These are phyloP conservation scores for Penicillium freii DNA, from an alignment of 2,329 filamentous ascomycete genomes.

Conservation along the genomic window DNA sequence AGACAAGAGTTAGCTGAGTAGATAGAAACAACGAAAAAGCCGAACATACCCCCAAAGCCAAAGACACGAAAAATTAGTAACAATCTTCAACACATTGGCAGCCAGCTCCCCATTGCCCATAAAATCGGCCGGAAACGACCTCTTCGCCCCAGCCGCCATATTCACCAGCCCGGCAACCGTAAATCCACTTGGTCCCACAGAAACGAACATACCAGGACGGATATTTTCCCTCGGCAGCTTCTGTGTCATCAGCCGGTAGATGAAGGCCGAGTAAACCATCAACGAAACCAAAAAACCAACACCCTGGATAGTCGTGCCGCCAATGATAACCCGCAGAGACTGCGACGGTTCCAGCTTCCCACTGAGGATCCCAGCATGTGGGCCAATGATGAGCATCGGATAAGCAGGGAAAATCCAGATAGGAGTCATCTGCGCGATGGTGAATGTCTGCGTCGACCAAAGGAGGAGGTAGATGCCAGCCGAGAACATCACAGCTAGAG, in stretches of 20 bases:
- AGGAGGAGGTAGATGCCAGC: constrained; percentile 72
- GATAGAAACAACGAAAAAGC: neutral
- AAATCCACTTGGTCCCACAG: constrained; percentile 72
- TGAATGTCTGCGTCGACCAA: constrained; percentile 65
- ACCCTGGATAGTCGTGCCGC: constrained; percentile 61
- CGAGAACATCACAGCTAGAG: constrained; percentile 65
- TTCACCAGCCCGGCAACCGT: constrained; percentile 60
- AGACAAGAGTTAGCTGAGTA: constrained; percentile 11
- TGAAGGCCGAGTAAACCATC: constrained; percentile 80
- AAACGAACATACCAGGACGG: constrained; percentile 82
- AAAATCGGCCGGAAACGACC: constrained; percentile 52
- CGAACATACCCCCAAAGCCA: constrained; percentile 69
- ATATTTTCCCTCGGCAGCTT: constrained; percentile 74
- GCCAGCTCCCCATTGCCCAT: constrained; percentile 58
- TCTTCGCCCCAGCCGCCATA: constrained; percentile 54
- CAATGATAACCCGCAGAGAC: constrained; percentile 57
- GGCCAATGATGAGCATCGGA: constrained; percentile 72
- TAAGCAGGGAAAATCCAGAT: constrained; percentile 88
- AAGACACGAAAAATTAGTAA: constrained; percentile 63
- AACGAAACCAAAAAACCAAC: constrained; percentile 64
- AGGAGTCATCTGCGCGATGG: constrained; percentile 81
- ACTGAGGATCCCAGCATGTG: constrained; percentile 64
- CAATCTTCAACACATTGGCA: constrained; percentile 54
- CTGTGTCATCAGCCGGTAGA: constrained; percentile 85
- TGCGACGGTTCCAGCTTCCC: constrained; percentile 44